Conservation (phyloP, 2,329 filamentous ascomycete genomes). For the Drechslerella stenobrocha region DNA sequence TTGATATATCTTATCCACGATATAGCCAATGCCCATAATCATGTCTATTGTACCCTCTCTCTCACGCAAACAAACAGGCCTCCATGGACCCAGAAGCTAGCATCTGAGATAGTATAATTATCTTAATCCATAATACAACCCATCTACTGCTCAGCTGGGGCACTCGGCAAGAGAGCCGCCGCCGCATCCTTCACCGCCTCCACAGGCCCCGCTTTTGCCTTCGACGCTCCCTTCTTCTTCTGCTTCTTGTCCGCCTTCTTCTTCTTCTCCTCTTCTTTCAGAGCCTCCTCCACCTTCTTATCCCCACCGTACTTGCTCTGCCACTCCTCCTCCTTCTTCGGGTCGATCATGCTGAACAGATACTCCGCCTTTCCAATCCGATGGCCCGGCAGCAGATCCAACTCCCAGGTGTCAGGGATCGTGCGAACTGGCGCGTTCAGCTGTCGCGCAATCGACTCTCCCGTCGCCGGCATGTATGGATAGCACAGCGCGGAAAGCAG, state of each 20-base stretch:
- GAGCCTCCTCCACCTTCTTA: conserved; percentile 58
- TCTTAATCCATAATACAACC: not conserved
- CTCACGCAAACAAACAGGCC: not conserved
- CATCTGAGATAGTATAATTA: too few species aligned
- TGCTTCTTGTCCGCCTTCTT: conserved; percentile 66
- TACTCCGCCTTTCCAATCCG: conserved; percentile 76
- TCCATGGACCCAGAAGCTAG: not conserved
- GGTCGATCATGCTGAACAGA: conserved; percentile 79
- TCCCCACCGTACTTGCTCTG: conserved; percentile 71
- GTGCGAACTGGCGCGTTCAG: conserved; percentile 65
- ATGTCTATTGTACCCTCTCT: not conserved
- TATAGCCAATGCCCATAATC: too few species aligned
- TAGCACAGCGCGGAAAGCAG: conserved; percentile 76
- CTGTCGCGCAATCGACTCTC: conserved; percentile 74
- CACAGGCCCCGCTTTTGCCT: conserved; percentile 27
- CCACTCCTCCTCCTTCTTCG: conserved; percentile 82
- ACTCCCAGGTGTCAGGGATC: conserved; percentile 71
- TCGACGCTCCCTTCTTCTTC: conserved; percentile 69
- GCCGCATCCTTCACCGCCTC: conserved; percentile 13
- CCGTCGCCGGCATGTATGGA: conserved; percentile 83
- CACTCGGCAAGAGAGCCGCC: conserved; percentile 5
- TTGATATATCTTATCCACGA: too few species aligned
- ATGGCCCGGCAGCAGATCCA: conserved; percentile 70
- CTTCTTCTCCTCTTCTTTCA: conserved; percentile 54
- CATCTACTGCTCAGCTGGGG: not conserved